phyloP scores from a whole-genome alignment of 495 filamentous ascomycete species.

The Apodospora peruviana region DNA sequence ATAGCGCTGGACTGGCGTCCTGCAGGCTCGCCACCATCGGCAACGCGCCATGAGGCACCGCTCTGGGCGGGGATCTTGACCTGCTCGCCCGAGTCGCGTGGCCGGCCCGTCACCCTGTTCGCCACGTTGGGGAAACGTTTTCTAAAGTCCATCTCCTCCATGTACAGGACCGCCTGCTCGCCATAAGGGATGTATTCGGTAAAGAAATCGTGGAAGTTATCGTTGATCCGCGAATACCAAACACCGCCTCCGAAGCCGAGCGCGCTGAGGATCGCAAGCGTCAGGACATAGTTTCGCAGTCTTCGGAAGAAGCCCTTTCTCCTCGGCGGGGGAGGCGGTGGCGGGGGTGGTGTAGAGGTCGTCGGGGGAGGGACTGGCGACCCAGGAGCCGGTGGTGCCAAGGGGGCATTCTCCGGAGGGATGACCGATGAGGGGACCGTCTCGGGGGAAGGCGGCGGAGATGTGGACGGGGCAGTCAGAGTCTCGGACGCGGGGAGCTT shows the following conservation, averaged over 20 bases:
- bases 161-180: slow-evolving; percentile 91
- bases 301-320: slow-evolving; percentile 74
- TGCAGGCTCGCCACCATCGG: slow-evolving; percentile 41
- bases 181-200: slow-evolving; percentile 95
- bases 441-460: slow-evolving; percentile 40
- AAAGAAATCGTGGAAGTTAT: slow-evolving; percentile 99
- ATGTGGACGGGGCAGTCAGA: slow-evolving; percentile 42
- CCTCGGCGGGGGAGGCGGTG: slow-evolving; percentile 47
- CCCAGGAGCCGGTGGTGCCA: slow-evolving; percentile 40
- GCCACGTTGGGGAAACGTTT: slow-evolving; percentile 78
- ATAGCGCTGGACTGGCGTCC: slow-evolving; percentile 41
- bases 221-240: slow-evolving; percentile 84
- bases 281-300: slow-evolving; percentile 58
- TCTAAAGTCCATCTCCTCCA: slow-evolving; percentile 92
- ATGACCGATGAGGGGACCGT: slow-evolving; percentile 46
- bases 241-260: slow-evolving; percentile 82
- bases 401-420: slow-evolving; percentile 56
- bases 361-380: slow-evolving; percentile 4
- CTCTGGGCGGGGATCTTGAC: slow-evolving; percentile 80
- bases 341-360: slow-evolving; percentile 46
- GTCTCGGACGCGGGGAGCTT: slow-evolving; percentile 56
- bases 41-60: slow-evolving; percentile 77
- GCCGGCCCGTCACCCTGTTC: slow-evolving; percentile 36
- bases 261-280: slow-evolving; percentile 64
- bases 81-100: slow-evolving; percentile 58